These are phyloP conservation scores for Phialophora chinensis DNA, from an alignment of 2,329 filamentous ascomycete species.

Conservation along the genomic window DNA sequence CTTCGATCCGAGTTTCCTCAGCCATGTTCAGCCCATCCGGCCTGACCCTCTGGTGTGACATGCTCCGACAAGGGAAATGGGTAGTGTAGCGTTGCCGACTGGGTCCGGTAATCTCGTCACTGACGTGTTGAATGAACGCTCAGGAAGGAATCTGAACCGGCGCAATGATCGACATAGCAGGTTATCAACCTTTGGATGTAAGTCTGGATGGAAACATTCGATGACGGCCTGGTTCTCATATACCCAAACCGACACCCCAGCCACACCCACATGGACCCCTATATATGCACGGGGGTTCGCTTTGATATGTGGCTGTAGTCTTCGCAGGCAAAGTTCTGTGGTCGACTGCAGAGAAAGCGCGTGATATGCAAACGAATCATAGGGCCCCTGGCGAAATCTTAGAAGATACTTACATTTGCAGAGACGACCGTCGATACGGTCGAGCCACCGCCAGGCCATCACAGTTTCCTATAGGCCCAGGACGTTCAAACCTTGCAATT, in stretches of 20 bases:
- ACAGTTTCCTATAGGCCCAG: slow-evolving; percentile 17
- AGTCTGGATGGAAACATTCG: not conserved
- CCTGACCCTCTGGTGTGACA: slow-evolving; percentile 17
- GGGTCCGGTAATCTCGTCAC: slow-evolving; percentile 1
- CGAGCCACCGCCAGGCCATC: slow-evolving; percentile 21
- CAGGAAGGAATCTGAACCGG: not conserved
- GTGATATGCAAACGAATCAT: slow-evolving; percentile 24
- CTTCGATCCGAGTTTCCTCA: slow-evolving; percentile 21
- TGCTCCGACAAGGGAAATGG: not conserved
- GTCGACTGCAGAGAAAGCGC: slow-evolving; percentile 14
- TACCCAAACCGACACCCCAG: not conserved
- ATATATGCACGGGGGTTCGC: slow-evolving; percentile 17
- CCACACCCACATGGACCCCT: slow-evolving; percentile 15
- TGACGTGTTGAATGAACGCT: not conserved
- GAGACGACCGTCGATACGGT: slow-evolving; percentile 14
- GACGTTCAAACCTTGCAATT: slow-evolving; percentile 19
- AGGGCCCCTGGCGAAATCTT: not conserved
- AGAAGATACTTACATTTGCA: slow-evolving; percentile 14
- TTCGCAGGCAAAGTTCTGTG: slow-evolving; percentile 11
- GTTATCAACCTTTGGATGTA: not conserved
- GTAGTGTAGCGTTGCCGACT: not conserved
- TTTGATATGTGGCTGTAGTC: slow-evolving; percentile 8
- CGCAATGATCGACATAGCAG: slow-evolving; percentile 10
- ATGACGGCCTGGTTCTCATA: not conserved
- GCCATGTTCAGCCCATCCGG: slow-evolving; percentile 15